Percentiles rank a stretch among this genome's conserved stretches.
Conservation (phyloP, 2,329 filamentous ascomycete genomes). For the Canariomyces notabilis region DNA sequence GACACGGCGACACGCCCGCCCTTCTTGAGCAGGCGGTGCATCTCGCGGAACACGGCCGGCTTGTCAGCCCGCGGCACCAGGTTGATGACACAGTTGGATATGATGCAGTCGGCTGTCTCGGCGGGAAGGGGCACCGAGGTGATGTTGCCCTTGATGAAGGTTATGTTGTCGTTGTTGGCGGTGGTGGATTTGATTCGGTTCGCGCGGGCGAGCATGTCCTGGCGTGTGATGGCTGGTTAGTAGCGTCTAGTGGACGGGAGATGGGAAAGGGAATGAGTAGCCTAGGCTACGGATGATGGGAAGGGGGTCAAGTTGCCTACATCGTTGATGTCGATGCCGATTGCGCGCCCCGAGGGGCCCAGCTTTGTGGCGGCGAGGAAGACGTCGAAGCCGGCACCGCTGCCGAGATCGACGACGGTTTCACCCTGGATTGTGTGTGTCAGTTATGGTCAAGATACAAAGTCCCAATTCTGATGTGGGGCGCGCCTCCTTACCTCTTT, state of each 20-base stretch:
- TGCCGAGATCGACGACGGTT: slow-evolving; percentile 52
- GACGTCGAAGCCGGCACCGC: slow-evolving; percentile 54
- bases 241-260: background rate
- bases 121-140: slow-evolving; percentile 42
- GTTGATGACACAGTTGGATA: slow-evolving; percentile 61
- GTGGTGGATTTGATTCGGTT: slow-evolving; percentile 36
- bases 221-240: background rate
- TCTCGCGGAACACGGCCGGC: slow-evolving; percentile 50
- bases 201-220: slow-evolving; percentile 53
- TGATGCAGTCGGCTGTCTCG: slow-evolving; percentile 48
- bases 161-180: slow-evolving; percentile 39
- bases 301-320: slow-evolving; percentile 27
- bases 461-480: background rate
- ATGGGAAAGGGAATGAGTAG: background rate
- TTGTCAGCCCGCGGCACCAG: slow-evolving; percentile 51
- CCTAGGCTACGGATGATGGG: background rate
- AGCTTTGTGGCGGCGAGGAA: slow-evolving; percentile 50
- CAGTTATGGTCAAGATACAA: background rate
- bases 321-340: slow-evolving; percentile 58
- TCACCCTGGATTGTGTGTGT: slow-evolving; percentile 40
- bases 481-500: slow-evolving; percentile 31
- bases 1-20: slow-evolving; percentile 55
- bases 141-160: slow-evolving; percentile 49
- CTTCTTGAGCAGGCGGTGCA: slow-evolving; percentile 51
- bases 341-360: slow-evolving; percentile 42